These are phyloP conservation scores for Gryganskiella cystojenkinii DNA, from an alignment of 192 early-diverging fungal genomes.

Conservation along the genomic window DNA sequence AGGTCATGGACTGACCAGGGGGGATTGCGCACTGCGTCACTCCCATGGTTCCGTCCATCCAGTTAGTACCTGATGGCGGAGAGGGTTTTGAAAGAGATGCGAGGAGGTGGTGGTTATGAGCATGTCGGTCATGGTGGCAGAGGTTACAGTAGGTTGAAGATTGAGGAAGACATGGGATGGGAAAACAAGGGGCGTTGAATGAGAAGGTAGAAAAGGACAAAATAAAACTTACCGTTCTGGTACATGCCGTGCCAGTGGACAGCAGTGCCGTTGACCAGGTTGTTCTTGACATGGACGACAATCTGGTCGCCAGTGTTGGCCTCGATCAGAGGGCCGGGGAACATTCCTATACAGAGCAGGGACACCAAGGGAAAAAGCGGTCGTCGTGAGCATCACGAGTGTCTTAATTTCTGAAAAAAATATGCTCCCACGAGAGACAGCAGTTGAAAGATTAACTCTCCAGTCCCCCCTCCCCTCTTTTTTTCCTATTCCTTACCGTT, in stretches of 20 bases:
- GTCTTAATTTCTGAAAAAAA: too few relatives aligned
- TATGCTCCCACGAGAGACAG: too few relatives aligned
- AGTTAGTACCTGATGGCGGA: conserved; percentile 32
- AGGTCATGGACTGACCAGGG: conserved; percentile 42
- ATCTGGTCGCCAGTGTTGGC: conserved; percentile 59
- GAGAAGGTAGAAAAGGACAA: not conserved
- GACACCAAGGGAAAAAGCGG: not conserved
- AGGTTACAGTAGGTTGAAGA: not conserved
- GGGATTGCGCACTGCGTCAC: conserved; percentile 58
- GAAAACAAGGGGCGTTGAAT: not conserved
- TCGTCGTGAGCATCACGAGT: too few relatives aligned
- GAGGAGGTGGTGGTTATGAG: too few relatives aligned
- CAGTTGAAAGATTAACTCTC: not conserved
- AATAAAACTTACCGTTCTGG: conserved; percentile 48
- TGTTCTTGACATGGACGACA: conserved; percentile 57
- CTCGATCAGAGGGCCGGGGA: conserved; percentile 57
- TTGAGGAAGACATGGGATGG: not conserved
- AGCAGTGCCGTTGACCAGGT: conserved; percentile 47
- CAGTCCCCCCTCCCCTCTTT: not conserved
- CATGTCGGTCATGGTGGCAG: not conserved
- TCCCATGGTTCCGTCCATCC: conserved; percentile 58
- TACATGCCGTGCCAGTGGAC: conserved; percentile 68
- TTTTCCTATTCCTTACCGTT: too few relatives aligned
- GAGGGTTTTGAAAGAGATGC: too few relatives aligned
- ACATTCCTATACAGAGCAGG: conserved; percentile 49